Percentiles rank a stretch among this genome's conserved stretches.
These are phyloP conservation scores for Aspergillus tanneri DNA, from an alignment of 2,329 filamentous ascomycete genomes.

Conservation along the genomic window DNA sequence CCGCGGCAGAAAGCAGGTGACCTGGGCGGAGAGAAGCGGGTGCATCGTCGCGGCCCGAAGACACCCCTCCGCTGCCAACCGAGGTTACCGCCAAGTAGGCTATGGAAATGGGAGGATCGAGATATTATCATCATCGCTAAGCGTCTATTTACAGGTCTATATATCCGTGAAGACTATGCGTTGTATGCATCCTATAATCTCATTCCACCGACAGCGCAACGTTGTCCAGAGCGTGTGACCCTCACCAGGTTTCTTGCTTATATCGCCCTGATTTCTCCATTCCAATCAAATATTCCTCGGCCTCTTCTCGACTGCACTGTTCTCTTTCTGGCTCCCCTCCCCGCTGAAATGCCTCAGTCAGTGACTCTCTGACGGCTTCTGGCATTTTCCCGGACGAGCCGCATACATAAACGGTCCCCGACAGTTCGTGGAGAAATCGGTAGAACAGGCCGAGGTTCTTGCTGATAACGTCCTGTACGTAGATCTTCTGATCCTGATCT, in stretches of 20 bases:
- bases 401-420: constrained; percentile 54
- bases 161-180: too few relatives aligned
- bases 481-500: constrained; percentile 64
- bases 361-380: constrained; percentile 64
- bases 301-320: constrained; percentile 45
- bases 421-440: constrained; percentile 50
- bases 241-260: constrained; percentile 68
- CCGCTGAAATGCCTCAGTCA: constrained; percentile 59
- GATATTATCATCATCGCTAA: too few relatives aligned
- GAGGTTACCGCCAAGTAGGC: constrained; percentile 29
- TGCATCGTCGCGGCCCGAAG: constrained; percentile 37
- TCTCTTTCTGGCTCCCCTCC: constrained; percentile 46
- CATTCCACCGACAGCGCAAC: too few relatives aligned
- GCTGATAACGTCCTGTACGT: constrained; percentile 65
- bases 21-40: constrained; percentile 31
- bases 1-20: constrained; percentile 26
- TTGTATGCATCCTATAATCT: too few relatives aligned
- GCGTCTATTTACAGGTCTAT: constrained; percentile 2
- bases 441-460: constrained; percentile 52
- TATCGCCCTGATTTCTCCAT: constrained; percentile 65
- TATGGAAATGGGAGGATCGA: too few relatives aligned
- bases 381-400: constrained; percentile 69
- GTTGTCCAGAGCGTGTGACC: background rate
- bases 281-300: constrained; percentile 54
- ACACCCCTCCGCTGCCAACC: constrained; percentile 27